Conservation (phyloP, 1,139 yeast genomes). For the Pichia sp. region DNA sequence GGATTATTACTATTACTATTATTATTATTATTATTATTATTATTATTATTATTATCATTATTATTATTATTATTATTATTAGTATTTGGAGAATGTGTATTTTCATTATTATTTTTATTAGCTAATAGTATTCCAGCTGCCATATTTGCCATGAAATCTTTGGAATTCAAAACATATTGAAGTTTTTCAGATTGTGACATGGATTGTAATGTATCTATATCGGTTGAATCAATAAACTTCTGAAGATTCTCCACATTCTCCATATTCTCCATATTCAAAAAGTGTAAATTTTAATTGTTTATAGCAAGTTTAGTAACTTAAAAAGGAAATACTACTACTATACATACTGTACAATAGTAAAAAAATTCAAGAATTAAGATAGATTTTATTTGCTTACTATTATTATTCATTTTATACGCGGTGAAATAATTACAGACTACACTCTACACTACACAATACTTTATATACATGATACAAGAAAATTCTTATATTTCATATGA, state of each 20-base stretch:
- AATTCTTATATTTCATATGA: no score
- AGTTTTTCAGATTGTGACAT: constrained; percentile 19
- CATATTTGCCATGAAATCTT: constrained; percentile 14
- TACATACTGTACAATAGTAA: no score
- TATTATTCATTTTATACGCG: no score
- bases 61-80: background rate
- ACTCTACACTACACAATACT: no score
- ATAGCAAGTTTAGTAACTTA: no score
- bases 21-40: background rate
- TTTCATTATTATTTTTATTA: background rate
- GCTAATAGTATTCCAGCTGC: constrained; percentile 1
- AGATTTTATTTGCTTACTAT: no score
- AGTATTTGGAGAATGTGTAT: background rate
- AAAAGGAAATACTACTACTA: no score
- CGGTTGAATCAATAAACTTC: constrained; percentile 9
- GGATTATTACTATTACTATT: background rate
- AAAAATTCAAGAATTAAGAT: no score
- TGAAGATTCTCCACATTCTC: constrained; percentile 10
- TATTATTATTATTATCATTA: no score
- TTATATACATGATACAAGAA: no score
- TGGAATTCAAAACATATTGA: constrained; percentile 15
- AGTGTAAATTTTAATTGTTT: no score
- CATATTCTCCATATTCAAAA: background rate
- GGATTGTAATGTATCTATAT: constrained; percentile 11
- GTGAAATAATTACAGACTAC: no score